Evolutionary conservation across 495 filamentous ascomycete genomes (phyloP).

Genomic region (Viridothelium virens): DNA sequence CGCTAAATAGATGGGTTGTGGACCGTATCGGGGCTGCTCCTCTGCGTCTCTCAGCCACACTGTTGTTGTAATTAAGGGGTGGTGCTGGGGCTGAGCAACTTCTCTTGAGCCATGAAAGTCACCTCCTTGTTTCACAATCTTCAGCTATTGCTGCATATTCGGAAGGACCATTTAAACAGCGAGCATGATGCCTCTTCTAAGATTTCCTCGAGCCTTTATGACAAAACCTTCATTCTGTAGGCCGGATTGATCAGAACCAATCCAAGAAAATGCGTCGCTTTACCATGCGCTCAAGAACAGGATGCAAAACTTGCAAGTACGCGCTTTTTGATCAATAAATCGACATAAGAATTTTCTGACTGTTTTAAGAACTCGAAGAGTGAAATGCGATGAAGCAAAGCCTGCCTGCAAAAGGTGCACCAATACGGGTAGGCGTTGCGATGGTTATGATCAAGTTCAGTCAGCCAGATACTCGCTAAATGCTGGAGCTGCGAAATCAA

Average conservation of each 20-base stretch:
- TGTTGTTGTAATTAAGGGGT: no score
- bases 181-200: no score
- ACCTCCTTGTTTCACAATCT: no score
- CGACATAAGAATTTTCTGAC: not conserved
- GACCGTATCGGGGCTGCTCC: no score
- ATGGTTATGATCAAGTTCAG: slow-evolving; percentile 32
- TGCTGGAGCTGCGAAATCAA: not conserved
- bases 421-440: slow-evolving; percentile 43
- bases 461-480: slow-evolving; percentile 17
- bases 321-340: not conserved
- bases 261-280: not conserved
- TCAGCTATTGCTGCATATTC: no score
- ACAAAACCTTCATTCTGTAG: no score
- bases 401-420: slow-evolving; percentile 52
- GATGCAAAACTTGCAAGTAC: slow-evolving; percentile 19
- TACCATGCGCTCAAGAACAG: slow-evolving; percentile 9
- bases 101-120: no score
- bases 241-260: not conserved
- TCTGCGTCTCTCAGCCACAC: no score
- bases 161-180: no score
- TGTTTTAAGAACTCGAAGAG: slow-evolving; percentile 46
- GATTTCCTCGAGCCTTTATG: no score
- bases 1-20: no score
- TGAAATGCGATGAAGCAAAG: slow-evolving; percentile 61
- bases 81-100: no score